Percentiles rank a stretch among this genome's conserved stretches.
Evolutionary conservation across 306 rosid genomes (phyloP).

Genomic region (Vigna nakashimae): DNA sequence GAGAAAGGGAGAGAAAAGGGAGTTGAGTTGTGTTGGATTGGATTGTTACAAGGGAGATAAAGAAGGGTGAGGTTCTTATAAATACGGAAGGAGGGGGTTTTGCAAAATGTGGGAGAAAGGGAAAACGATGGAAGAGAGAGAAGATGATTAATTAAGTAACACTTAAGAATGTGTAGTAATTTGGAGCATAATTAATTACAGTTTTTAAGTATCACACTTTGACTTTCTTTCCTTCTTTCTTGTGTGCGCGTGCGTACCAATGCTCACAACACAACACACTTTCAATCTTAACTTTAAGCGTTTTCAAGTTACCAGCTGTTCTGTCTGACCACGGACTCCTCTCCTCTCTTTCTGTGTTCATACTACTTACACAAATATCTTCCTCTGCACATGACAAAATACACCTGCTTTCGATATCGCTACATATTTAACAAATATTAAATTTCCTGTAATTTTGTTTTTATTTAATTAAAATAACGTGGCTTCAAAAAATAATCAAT

Average conservation of each 20-base stretch:
- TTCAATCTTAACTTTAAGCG: not conserved
- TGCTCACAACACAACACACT: no score
- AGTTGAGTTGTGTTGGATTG: conserved; percentile 39
- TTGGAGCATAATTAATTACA: conserved; percentile 33
- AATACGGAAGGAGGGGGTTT: conserved; percentile 44
- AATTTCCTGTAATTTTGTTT: no score
- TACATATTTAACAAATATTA: no score
- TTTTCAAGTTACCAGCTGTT: not conserved
- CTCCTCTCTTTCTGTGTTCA: no score
- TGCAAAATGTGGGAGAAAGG: conserved; percentile 34
- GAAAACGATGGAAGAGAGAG: conserved; percentile 36
- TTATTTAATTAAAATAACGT: no score
- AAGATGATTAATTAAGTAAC: conserved; percentile 35
- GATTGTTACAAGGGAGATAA: conserved; percentile 53
- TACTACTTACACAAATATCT: no score
- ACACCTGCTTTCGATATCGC: no score
- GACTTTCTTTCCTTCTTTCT: conserved; percentile 16
- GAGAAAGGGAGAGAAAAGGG: conserved; percentile 36
- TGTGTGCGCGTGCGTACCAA: conserved; percentile 36
- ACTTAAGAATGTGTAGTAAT: not conserved
- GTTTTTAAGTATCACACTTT: conserved; percentile 24
- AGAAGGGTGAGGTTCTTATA: conserved; percentile 68
- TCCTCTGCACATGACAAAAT: no score
- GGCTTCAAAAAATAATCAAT: no score
- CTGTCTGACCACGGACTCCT: not conserved